Evolutionary conservation across 139 green algal species (phyloP), one percentile per base, ranked within the genome.

Genomic region (Edaphochlamys debaryana): DNA sequence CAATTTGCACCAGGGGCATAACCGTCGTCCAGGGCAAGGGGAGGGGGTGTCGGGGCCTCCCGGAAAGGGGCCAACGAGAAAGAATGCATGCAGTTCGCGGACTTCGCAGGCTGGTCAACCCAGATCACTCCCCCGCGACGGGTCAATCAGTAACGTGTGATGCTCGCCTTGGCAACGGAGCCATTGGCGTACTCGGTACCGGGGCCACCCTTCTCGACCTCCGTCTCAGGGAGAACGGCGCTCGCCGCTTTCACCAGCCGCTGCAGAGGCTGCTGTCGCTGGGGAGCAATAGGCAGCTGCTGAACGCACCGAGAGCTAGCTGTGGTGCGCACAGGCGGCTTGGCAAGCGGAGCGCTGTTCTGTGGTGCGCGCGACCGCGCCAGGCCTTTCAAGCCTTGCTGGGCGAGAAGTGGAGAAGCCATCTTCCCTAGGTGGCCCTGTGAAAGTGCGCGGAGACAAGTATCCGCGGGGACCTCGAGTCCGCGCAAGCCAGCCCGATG

Each of bases 161-260:
- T 32, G 23, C 67, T 66, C 76, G 68, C 85, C 79, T 86, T 89
- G 1, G 66, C 79, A 30, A 82, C 79, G 2, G 34, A 9, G 30
- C 69, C 79, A 50, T 83, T 40, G 17, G 27, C 85, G 70, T 86
- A 84, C 0, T 29, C 62, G 4, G 69, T 40, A 6, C 85, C 85
- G 32, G 79, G 85, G 6, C 79, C 85, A 9, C 79, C 85, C 36
- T 85, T 86, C 38, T 70, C 48, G 8, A 88, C 54, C 50, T 54
- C 20, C 23, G 73, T 42, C 37, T 82, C 76, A 0, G 60, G 58
- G 17, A 38, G 60, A 36, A 37, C 58, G 54, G 68, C 75, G 1
- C 60, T 62, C 60, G 32, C 69, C 50, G 75, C 75, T 32, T 41
- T 64, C 4, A 42, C 41, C 15, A 62, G 15, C 2, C 48, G 2